Conservation (phyloP, 345 rosid genomes). For the Lumnitzera racemosa region DNA sequence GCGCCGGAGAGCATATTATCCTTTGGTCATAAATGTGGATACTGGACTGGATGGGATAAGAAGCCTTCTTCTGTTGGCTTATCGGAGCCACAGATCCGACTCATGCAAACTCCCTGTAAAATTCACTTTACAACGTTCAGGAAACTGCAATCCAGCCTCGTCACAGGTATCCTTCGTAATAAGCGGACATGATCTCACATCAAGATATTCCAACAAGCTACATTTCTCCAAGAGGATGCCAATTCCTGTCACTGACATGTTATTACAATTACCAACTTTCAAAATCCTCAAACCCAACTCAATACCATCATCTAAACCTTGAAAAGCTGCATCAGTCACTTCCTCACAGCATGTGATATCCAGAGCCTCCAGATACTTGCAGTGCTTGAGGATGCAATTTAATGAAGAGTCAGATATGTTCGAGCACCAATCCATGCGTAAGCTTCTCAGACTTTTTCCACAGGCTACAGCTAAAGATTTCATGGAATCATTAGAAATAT, state of each 20-base stretch:
- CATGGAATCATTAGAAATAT: conserved; percentile 55
- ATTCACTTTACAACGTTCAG: conserved; percentile 68
- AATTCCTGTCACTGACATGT: conserved; percentile 61
- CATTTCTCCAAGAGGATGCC: conserved; percentile 64
- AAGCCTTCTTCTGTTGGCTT: neutral
- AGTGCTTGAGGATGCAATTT: conserved; percentile 49
- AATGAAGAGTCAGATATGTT: conserved; percentile 67
- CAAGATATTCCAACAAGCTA: conserved; percentile 56
- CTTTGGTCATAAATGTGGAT: neutral
- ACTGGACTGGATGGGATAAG: neutral
- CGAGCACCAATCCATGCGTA: conserved; percentile 95
- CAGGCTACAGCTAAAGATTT: conserved; percentile 57
- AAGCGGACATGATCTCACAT: conserved; percentile 79
- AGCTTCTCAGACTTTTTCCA: conserved; percentile 50
- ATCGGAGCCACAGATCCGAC: conserved; percentile 49
- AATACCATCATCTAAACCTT: conserved; percentile 24
- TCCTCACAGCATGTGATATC: conserved; percentile 87
- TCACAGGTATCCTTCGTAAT: conserved; percentile 63
- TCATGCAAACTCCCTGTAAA: conserved; percentile 58
- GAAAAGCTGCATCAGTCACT: conserved; percentile 66
- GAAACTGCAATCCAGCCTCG: conserved; percentile 76
- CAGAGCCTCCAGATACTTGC: conserved; percentile 75
- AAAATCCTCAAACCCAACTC: conserved; percentile 53
- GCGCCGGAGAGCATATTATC: neutral
- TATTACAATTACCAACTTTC: conserved; percentile 69